phyloP scores from a whole-genome alignment of 805 yeast genomes.

The Yarrowia deformans region DNA sequence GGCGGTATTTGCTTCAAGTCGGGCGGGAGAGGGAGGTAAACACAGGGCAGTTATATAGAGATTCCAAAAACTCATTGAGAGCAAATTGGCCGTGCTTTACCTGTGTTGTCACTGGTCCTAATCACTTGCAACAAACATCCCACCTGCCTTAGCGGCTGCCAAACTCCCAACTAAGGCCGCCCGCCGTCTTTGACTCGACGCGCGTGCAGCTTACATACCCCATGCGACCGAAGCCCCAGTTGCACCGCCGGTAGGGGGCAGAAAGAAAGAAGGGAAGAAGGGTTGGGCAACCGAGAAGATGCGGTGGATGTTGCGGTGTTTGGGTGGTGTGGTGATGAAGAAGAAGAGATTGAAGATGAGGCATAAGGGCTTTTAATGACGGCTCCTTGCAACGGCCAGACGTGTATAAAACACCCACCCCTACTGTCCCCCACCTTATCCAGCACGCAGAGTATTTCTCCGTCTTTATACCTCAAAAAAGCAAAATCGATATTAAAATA shows the following conservation, averaged over 20 bases:
- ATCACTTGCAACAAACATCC: constrained; percentile 14
- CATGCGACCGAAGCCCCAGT: constrained; percentile 23
- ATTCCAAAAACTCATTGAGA: no score
- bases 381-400: no score
- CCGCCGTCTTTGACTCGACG: not conserved
- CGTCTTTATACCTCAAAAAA: constrained; percentile 37
- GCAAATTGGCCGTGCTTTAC: no score
- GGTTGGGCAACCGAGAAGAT: no score
- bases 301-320: no score
- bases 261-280: no score
- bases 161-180: not conserved
- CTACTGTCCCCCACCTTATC: not conserved
- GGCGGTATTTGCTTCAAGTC: constrained; percentile 4
- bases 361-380: no score
- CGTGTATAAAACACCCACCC: no score
- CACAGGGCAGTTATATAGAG: no score
- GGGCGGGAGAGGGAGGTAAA: not conserved
- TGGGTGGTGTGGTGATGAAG: no score
- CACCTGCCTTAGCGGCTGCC: constrained; percentile 22
- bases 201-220: constrained; percentile 35
- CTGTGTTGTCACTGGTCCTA: no score
- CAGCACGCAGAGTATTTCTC: not conserved
- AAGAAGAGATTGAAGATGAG: no score
- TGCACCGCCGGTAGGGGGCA: not conserved
- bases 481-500: constrained; percentile 30